Percentiles rank a stretch among this genome's conserved stretches.
Conservation (phyloP, 768 basidiomycete species). For the Hygrophorus russula region DNA sequence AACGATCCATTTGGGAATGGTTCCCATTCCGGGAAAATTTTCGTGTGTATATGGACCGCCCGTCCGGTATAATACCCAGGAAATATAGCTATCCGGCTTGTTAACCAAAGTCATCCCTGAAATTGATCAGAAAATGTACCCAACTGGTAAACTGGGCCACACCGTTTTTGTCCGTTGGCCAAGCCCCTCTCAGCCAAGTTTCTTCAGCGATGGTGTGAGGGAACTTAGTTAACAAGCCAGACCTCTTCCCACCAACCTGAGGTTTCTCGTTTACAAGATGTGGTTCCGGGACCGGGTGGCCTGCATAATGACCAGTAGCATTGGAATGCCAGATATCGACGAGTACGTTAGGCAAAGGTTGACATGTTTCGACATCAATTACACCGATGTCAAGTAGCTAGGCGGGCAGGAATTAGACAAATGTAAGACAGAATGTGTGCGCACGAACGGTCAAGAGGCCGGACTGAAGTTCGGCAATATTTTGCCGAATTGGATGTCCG, state of each 20-base stretch:
- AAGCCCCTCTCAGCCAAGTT: conserved; percentile 41
- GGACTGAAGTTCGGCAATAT: conserved; percentile 42
- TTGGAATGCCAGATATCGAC: conserved; percentile 53
- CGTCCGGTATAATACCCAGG: conserved; percentile 49
- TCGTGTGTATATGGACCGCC: conserved; percentile 44
- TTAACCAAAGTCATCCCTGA: background rate
- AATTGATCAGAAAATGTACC: conserved; percentile 9
- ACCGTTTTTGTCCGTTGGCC: conserved; percentile 41
- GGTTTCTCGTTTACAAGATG: conserved; percentile 33
- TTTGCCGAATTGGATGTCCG: conserved; percentile 40
- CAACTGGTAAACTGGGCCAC: conserved; percentile 43
- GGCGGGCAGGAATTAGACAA: background rate
- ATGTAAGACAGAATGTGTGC: background rate
- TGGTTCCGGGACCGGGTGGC: conserved; percentile 35
- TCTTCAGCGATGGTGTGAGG: conserved; percentile 32
- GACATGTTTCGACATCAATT: conserved; percentile 46
- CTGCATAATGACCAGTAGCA: conserved; percentile 43
- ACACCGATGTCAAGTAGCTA: conserved; percentile 45
- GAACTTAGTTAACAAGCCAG: conserved; percentile 30
- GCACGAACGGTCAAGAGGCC: conserved; percentile 33
- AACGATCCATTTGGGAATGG: conserved; percentile 33
- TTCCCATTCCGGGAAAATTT: conserved; percentile 41
- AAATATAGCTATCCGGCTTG: conserved; percentile 30
- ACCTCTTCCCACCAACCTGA: conserved; percentile 32
- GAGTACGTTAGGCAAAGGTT: conserved; percentile 42